Evolutionary conservation across 768 basidiomycete genomes (phyloP).

Genomic region (Leccinum disarticulatum): DNA sequence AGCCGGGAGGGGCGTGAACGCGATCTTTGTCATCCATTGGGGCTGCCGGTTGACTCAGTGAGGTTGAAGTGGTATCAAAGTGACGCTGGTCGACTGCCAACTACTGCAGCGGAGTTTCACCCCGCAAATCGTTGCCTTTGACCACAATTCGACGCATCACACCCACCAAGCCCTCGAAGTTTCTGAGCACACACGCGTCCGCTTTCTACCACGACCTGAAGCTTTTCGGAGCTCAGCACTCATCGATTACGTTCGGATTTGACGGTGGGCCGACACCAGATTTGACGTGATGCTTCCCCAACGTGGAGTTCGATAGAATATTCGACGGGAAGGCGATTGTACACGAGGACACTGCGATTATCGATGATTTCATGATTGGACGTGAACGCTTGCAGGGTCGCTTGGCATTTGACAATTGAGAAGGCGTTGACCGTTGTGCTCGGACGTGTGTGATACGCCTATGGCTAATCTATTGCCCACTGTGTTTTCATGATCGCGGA

Average conservation of each 20-base stretch:
- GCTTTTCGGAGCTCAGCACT: neutral
- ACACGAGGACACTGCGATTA: neutral
- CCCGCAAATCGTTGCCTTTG: neutral
- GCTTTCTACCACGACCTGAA: neutral
- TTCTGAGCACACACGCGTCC: neutral
- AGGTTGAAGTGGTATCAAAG: too few relatives aligned
- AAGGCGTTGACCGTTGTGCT: too few relatives aligned
- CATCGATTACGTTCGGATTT: neutral
- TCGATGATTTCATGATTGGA: neutral
- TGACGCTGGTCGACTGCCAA: neutral
- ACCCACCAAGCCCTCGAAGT: too few relatives aligned
- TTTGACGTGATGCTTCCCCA: neutral
- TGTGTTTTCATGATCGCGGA: too few relatives aligned
- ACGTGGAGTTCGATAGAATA: neutral
- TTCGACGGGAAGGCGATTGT: neutral
- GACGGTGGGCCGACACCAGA: neutral
- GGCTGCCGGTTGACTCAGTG: too few relatives aligned
- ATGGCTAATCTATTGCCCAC: too few relatives aligned
- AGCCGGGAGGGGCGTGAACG: constrained; percentile 11
- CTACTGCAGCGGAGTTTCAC: neutral
- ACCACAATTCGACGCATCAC: neutral
- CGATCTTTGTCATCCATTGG: constrained; percentile 16
- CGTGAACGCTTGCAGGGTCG: neutral
- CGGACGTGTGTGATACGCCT: too few relatives aligned
- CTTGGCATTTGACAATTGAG: neutral